These are phyloP conservation scores for Candida berthetii DNA, from an alignment of 805 yeast species.

Conservation along the genomic window DNA sequence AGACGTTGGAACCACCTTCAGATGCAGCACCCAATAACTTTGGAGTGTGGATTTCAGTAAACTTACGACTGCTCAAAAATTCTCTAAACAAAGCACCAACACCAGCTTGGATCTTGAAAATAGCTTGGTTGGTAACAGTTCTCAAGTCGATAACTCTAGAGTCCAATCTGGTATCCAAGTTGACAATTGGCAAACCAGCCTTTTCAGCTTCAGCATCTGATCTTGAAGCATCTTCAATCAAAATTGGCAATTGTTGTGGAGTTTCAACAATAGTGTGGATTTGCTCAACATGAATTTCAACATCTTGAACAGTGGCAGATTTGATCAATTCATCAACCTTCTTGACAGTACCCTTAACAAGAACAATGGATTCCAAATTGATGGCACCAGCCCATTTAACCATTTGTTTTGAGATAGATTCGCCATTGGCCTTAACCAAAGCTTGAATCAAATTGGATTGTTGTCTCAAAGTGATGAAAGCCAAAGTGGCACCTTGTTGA, in stretches of 20 bases:
- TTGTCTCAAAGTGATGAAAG: constrained; percentile 88
- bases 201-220: constrained; percentile 93
- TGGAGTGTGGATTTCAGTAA: constrained; percentile 94
- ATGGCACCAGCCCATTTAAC: constrained; percentile 91
- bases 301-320: constrained; percentile 87
- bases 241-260: constrained; percentile 87
- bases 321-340: constrained; percentile 85
- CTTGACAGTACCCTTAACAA: constrained; percentile 79
- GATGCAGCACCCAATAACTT: constrained; percentile 92
- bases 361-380: constrained; percentile 84
- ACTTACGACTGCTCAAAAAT: constrained; percentile 59
- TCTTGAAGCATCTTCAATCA: constrained; percentile 95
- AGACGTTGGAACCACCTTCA: constrained; percentile 97
- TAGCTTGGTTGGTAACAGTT: constrained; percentile 96
- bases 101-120: constrained; percentile 89
- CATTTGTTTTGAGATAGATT: constrained; percentile 85
- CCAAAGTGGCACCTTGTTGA: constrained; percentile 93
- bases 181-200: constrained; percentile 86
- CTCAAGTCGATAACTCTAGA: constrained; percentile 94
- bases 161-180: constrained; percentile 93
- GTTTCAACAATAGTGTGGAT: constrained; percentile 78
- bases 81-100: constrained; percentile 87
- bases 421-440: constrained; percentile 68
- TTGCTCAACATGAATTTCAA: constrained; percentile 74
- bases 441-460: constrained; percentile 81